These are phyloP conservation scores for Trametes villosa DNA, from an alignment of 768 basidiomycete genomes.

Conservation along the genomic window DNA sequence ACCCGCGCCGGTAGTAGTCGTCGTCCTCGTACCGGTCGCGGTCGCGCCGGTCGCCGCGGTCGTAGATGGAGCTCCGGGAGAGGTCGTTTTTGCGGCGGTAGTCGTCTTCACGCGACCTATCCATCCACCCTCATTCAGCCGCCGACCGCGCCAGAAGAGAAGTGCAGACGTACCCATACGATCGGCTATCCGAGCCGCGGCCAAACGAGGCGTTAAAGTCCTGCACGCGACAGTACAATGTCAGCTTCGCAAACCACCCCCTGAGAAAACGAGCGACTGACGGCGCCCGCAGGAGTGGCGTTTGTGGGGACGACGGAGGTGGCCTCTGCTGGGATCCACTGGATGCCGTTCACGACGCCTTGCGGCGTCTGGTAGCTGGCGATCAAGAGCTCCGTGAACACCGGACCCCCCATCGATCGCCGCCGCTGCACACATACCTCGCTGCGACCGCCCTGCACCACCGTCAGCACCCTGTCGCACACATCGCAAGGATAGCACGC, in stretches of 20 bases:
- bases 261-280: constrained; percentile 37
- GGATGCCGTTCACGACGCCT: constrained; percentile 68
- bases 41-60: constrained; percentile 28
- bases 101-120: constrained; percentile 42
- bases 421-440: constrained; percentile 49
- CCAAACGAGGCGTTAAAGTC: constrained; percentile 61
- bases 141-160: not conserved
- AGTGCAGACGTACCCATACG: not conserved
- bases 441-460: constrained; percentile 75
- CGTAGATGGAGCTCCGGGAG: constrained; percentile 7
- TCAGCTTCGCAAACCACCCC: no score
- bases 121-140: constrained; percentile 5
- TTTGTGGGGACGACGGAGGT: constrained; percentile 62
- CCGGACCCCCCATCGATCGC: not conserved
- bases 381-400: not conserved
- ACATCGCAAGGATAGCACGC: constrained; percentile 33
- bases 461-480: no score
- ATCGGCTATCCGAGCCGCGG: not conserved
- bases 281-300: constrained; percentile 61
- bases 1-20: constrained; percentile 25
- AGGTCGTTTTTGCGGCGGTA: constrained; percentile 56
- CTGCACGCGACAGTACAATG: constrained; percentile 36
- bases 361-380: constrained; percentile 73
- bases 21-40: constrained; percentile 33
- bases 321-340: constrained; percentile 72